Percentiles rank a stretch among this genome's conserved stretches.
These are phyloP conservation scores for Pythium coloratum DNA, from an alignment of 352 stramenopile species.

Conservation along the genomic window DNA sequence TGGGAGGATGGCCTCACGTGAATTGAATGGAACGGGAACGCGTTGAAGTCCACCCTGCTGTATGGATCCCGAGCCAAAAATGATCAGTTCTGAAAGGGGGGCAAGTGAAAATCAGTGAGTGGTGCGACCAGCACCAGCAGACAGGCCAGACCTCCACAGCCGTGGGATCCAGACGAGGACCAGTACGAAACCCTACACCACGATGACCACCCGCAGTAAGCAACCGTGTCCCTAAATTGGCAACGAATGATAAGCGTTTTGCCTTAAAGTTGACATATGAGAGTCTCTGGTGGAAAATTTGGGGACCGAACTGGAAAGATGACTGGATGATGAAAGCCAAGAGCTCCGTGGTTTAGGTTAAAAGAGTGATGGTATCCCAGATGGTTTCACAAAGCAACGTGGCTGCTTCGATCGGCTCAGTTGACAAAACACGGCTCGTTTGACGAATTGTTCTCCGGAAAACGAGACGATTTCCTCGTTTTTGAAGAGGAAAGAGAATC, in stretches of 20 bases:
- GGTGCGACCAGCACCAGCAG: constrained; percentile 9
- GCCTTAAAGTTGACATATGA: not conserved
- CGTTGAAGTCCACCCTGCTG: constrained; percentile 18
- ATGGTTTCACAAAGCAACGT: not conserved
- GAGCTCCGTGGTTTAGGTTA: constrained; percentile 4
- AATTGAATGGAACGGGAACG: not conserved
- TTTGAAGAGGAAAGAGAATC: not conserved
- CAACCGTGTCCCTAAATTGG: constrained; percentile 3
- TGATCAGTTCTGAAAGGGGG: constrained; percentile 25
- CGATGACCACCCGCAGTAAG: not conserved
- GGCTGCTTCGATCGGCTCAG: constrained; percentile 7
- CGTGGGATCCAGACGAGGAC: constrained; percentile 1
- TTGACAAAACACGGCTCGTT: constrained; percentile 5
- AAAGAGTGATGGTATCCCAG: not conserved
- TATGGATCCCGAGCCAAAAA: constrained; percentile 8
- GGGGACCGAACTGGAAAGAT: constrained; percentile 6
- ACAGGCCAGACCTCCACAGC: constrained; percentile 6
- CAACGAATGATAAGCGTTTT: not conserved
- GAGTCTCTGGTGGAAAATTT: constrained; percentile 9
- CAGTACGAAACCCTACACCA: constrained; percentile 16
- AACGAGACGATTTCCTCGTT: constrained; percentile 1
- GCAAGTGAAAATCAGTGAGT: constrained; percentile 27
- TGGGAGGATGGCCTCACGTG: constrained; percentile 6
- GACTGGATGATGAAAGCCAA: constrained; percentile 5
- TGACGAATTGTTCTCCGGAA: constrained; percentile 6